Percentiles rank a stretch among this genome's conserved stretches.
phyloP scores from a whole-genome alignment of 2,329 filamentous ascomycete genomes.

The Sclerotinia sclerotiorum region DNA sequence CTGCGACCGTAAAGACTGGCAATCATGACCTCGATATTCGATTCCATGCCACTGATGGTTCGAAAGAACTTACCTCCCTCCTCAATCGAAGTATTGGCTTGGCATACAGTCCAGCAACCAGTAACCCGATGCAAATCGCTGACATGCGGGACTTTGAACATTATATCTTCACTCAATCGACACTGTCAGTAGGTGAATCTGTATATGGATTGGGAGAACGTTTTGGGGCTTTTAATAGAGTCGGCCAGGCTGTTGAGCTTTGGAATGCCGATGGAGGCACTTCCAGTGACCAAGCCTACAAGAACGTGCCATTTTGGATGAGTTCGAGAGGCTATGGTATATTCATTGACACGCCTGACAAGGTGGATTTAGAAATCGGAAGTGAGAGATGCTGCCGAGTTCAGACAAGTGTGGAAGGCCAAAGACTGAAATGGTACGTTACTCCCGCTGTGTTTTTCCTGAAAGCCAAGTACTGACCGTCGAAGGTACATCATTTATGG shows the following conservation, averaged over 20 bases:
- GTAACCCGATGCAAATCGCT: slow-evolving; percentile 52
- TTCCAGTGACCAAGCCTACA: slow-evolving; percentile 69
- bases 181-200: slow-evolving; percentile 59
- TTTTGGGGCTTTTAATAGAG: slow-evolving; percentile 75
- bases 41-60: slow-evolving; percentile 53
- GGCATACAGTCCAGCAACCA: slow-evolving; percentile 55
- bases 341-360: slow-evolving; percentile 70
- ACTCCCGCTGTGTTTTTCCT: background rate
- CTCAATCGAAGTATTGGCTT: slow-evolving; percentile 56
- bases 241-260: slow-evolving; percentile 67
- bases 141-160: slow-evolving; percentile 55
- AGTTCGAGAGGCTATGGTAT: slow-evolving; percentile 74
- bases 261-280: slow-evolving; percentile 66
- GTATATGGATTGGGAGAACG: slow-evolving; percentile 74
- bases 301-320: slow-evolving; percentile 69
- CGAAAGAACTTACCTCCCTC: slow-evolving; percentile 54
- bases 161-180: slow-evolving; percentile 58
- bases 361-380: slow-evolving; percentile 70
- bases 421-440: slow-evolving; percentile 62
- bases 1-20: slow-evolving; percentile 51
- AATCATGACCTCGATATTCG: slow-evolving; percentile 55
- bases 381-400: slow-evolving; percentile 71
- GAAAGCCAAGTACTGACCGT: background rate
- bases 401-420: slow-evolving; percentile 67
- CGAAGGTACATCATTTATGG: slow-evolving; percentile 66